Conservation (phyloP, 441 rosid species). For the Brassica hybrid region DNA sequence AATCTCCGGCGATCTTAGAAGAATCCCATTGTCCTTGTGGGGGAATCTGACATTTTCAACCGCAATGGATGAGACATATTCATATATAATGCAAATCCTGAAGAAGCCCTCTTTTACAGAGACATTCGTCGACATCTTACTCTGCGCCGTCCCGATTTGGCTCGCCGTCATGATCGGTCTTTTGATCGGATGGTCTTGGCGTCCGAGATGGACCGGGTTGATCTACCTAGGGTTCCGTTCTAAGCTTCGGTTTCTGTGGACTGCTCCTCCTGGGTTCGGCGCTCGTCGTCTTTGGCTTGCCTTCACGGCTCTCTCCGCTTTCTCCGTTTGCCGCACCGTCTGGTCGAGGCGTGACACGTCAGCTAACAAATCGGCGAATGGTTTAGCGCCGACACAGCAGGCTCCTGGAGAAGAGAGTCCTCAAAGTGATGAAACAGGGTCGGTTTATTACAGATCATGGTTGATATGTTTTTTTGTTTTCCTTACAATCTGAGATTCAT, state of each 20-base stretch:
- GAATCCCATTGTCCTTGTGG: constrained; percentile 21
- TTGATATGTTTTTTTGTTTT: not conserved
- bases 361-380: constrained; percentile 45
- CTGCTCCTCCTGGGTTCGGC: constrained; percentile 94
- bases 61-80: constrained; percentile 68
- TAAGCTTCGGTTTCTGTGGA: constrained; percentile 79
- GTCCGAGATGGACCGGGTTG: constrained; percentile 96
- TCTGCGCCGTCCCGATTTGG: constrained; percentile 98
- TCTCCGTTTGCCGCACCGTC: constrained; percentile 81
- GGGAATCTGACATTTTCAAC: too few species aligned
- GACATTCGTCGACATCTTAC: constrained; percentile 94
- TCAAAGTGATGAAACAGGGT: constrained; percentile 54
- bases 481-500: not conserved
- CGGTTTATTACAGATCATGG: constrained; percentile 23
- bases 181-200: constrained; percentile 97
- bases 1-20: not conserved
- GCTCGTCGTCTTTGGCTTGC: constrained; percentile 97
- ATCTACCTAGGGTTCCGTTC: constrained; percentile 80
- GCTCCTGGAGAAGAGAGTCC: constrained; percentile 15
- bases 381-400: constrained; percentile 27
- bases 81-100: constrained; percentile 64
- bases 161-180: constrained; percentile 96
- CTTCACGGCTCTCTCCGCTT: constrained; percentile 87
- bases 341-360: constrained; percentile 65
- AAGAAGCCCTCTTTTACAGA: constrained; percentile 78